Evolutionary conservation across 129 eudicot species (phyloP), one percentile per base, ranked within the genome.

Genomic region (Pittosporum tobira): DNA sequence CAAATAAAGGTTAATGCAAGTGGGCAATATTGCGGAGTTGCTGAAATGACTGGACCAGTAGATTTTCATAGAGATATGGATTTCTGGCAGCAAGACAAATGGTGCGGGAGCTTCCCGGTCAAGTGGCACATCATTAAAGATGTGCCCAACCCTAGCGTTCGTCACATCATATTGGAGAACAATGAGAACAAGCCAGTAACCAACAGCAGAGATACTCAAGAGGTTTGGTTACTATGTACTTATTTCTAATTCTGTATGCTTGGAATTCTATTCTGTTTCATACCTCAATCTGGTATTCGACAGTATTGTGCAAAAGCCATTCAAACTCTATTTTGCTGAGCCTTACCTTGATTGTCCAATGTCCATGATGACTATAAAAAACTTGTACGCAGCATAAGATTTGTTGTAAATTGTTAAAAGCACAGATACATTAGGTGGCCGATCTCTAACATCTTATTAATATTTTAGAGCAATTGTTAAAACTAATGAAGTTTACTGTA

Each of bases 51-150:
- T 38, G 96, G 96, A 16, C 77, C 78, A 29, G 99, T 91, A 45
- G 88, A 91, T 57, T 91, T 91, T 36, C 65, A 83, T 49, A 80
- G 73, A 27, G 88, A 86, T 76, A 91, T 91, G 99, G 99, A 91
- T 70, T 91, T 91, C 72, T 91, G 99, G 99, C 99, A 91, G 88
- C 99, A 91, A 77, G 99, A 91, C 60, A 91, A 91, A 76, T 91
- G 99, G 99, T 76, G 82, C 61, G 96, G 96, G 31, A 78, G 99
- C 72, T 91, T 91, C 63, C 85, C 94, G 12, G 99, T 91, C 57
- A 83, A 86, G 73, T 91, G 99, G 99, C 99, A 87, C 75, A 65
- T 91, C 14, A 72, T 91, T 19, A 91, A 91, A 73, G 99, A 91
- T 75, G 84, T 91, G 48, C 94, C 99, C 13, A 91, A 91, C 68